These are phyloP conservation scores for Coemansia sp. DNA, from an alignment of 371 early-diverging fungal species.

Conservation along the genomic window DNA sequence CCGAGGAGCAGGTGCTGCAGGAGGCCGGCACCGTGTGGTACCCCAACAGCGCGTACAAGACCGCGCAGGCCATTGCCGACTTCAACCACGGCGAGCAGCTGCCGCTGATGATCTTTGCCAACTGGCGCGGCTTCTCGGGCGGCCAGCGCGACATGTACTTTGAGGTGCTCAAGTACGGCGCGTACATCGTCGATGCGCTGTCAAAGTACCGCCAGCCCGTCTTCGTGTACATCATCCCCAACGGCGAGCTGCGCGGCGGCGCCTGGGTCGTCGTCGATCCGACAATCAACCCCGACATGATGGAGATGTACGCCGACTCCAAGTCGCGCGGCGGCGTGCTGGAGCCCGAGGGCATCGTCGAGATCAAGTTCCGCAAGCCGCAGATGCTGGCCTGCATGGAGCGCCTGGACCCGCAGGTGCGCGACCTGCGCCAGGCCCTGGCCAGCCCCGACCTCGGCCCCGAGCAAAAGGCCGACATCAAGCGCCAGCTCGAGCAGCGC, in stretches of 20 bases:
- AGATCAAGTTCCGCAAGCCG: slow-evolving; percentile 97
- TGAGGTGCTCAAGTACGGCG: slow-evolving; percentile 96
- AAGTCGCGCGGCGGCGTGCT: slow-evolving; percentile 93
- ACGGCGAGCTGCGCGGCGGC: slow-evolving; percentile 98
- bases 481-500: slow-evolving; percentile 72
- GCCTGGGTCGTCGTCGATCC: slow-evolving; percentile 99
- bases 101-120: slow-evolving; percentile 97
- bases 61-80: slow-evolving; percentile 97
- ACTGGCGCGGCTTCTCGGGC: slow-evolving; percentile 99
- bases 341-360: slow-evolving; percentile 98
- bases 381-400: slow-evolving; percentile 89
- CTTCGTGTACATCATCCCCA: slow-evolving; percentile 94
- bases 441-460: slow-evolving; percentile 33
- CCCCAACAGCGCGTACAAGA: slow-evolving; percentile 98
- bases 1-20: slow-evolving; percentile 82
- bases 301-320: slow-evolving; percentile 97
- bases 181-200: slow-evolving; percentile 96
- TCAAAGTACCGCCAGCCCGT: slow-evolving; percentile 93
- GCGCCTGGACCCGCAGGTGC: slow-evolving; percentile 79
- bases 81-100: slow-evolving; percentile 98
- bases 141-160: slow-evolving; percentile 99
- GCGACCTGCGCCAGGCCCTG: slow-evolving; percentile 65
- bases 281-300: slow-evolving; percentile 94
- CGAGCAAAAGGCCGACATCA: slow-evolving; percentile 62
- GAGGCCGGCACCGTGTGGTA: slow-evolving; percentile 99